Conservation (phyloP, 257 asterid species). For the Nicotiana attenuata region DNA sequence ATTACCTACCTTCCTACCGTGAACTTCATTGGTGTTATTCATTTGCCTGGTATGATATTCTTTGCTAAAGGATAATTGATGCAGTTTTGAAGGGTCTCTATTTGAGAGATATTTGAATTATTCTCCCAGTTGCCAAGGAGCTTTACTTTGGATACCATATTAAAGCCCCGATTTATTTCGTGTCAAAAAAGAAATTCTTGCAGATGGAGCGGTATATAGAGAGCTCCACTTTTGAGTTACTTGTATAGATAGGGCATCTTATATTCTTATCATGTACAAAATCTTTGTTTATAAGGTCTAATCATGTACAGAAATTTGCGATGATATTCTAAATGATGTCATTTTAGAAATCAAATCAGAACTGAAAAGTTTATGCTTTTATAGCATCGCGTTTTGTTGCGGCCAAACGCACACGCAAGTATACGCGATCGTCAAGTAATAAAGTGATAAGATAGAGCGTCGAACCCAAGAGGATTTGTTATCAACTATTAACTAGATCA, state of each 20-base stretch:
- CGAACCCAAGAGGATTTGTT: too few relatives aligned
- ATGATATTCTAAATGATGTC: too few relatives aligned
- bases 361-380: too few relatives aligned
- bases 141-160: not conserved
- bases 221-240: constrained; percentile 3
- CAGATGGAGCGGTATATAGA: not conserved
- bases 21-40: not conserved
- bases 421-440: too few relatives aligned
- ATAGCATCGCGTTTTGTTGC: too few relatives aligned
- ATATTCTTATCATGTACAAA: not conserved
- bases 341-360: too few relatives aligned
- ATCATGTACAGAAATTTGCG: too few relatives aligned
- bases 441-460: too few relatives aligned
- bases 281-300: not conserved
- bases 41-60: not conserved
- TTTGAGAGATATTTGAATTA: not conserved
- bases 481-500: too few relatives aligned
- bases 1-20: not conserved
- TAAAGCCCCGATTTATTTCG: not conserved
- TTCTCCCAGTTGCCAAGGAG: constrained; percentile 3
- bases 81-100: not conserved
- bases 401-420: too few relatives aligned
- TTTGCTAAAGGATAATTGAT: not conserved
- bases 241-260: not conserved
- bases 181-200: not conserved